Evolutionary conservation across 164 flowering plant species (phyloP), one percentile per base, ranked within the genome.

Genomic region (Sextonia rubra): DNA sequence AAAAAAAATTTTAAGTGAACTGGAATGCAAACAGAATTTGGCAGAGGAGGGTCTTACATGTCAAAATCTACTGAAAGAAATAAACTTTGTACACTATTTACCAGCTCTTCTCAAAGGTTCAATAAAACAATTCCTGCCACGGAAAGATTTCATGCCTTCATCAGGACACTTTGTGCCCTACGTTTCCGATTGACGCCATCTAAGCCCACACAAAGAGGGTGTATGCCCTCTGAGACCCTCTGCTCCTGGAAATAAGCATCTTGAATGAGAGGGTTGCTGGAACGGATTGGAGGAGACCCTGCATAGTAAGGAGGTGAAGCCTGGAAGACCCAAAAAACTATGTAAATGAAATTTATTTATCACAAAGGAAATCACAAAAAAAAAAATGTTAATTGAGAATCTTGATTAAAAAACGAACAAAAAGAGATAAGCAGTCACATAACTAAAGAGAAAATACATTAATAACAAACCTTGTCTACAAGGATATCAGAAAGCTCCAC

Each of bases 401-500:
- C 58, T 52, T 52, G 58, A 52, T 52, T 52, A 52, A 52, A 52
- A 15, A 2, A 17, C 3, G n/a, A n/a, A 52, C 58, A 52, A 12
- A 52, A 3, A 20, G n/a, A 52, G 58, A 52, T 0, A 20, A 52
- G 58, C 17, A 18, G 7, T 52, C 58, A 52, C 58, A 15, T 52
- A 1, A 52, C 58, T 52, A 52, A 1, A 5, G 58, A 17, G n/a
- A 52, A 20, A 4, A 52, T 15, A 52, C 58, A 52, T 20, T 12
- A 14, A 27, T 18, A 24, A 73, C 71, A 48, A 52, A 79, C 81
- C 81, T 79, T 79, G 78, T 69, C 68, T 14, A 24, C 14, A 61
- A 79, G 49, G 26, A 79, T 73, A 76, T 79, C 77, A 2, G 74
- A 79, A 47, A 76, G 76, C 65, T 76, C 79, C 0, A 66, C 30